A percentile compares a stretch with the other conserved stretches of the same genome.
Evolutionary conservation across 192 early-diverging fungal species (phyloP).

Genomic region (Tieghemiomyces parasiticus): DNA sequence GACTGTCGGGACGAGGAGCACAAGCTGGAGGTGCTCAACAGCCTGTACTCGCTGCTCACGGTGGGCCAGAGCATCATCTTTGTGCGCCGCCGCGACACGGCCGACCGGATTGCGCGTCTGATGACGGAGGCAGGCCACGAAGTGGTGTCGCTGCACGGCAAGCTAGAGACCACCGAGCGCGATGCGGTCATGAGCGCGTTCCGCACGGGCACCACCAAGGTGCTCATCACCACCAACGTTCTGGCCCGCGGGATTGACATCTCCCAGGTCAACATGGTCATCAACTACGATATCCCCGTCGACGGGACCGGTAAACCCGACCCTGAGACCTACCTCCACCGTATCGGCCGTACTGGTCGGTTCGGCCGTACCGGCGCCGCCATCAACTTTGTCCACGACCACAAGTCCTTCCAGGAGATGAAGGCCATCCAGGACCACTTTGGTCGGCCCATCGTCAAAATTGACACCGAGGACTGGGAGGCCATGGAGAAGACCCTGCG

Average conservation of each 20-base stretch:
- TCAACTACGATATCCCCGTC: conserved; percentile 92
- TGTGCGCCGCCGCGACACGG: conserved; percentile 67
- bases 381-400: conserved; percentile 89
- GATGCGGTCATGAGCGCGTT: conserved; percentile 90
- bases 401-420: conserved; percentile 59
- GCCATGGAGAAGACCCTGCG: conserved; percentile 78
- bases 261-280: conserved; percentile 83
- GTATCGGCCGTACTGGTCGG: conserved; percentile 94
- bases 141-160: conserved; percentile 76
- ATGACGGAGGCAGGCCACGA: conserved; percentile 74
- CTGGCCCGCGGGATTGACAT: conserved; percentile 96
- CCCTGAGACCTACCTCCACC: conserved; percentile 90
- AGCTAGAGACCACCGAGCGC: conserved; percentile 54
- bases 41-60: conserved; percentile 68
- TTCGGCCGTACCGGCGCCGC: conserved; percentile 90
- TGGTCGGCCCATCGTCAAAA: conserved; percentile 53
- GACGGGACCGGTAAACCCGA: conserved; percentile 52
- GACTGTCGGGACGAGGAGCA: conserved; percentile 67
- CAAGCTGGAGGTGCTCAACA: conserved; percentile 59
- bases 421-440: conserved; percentile 71
- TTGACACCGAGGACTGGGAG: conserved; percentile 72
- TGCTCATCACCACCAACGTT: conserved; percentile 94
- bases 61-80: conserved; percentile 94
- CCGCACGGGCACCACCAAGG: conserved; percentile 76
- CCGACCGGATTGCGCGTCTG: conserved; percentile 54